These are phyloP conservation scores for Talaromyces rugulosus DNA, from an alignment of 2,329 filamentous ascomycete genomes.

Conservation along the genomic window DNA sequence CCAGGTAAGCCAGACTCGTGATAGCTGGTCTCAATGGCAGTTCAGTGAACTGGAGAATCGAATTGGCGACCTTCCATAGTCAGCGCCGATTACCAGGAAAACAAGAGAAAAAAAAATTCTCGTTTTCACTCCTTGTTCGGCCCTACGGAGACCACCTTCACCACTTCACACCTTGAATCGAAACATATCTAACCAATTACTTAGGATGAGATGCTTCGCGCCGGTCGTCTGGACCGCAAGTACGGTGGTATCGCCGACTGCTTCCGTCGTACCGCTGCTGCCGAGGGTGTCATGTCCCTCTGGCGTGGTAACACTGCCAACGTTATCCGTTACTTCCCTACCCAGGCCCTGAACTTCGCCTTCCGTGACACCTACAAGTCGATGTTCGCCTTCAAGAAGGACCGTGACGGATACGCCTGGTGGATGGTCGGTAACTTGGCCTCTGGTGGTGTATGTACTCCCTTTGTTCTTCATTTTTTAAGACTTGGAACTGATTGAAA, in stretches of 20 bases:
- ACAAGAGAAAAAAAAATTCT: neutral
- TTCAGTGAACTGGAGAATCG: neutral
- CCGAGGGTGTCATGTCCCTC: conserved; percentile 90
- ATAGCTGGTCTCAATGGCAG: neutral
- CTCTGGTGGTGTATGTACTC: conserved; percentile 88
- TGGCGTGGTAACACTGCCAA: conserved; percentile 99
- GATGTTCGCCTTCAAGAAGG: conserved; percentile 99
- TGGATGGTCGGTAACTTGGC: conserved; percentile 99
- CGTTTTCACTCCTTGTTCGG: conserved; percentile 5
- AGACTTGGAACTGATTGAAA: conserved; percentile 5
- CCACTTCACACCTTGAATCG: neutral
- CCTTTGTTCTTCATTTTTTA: neutral
- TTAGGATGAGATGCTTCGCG: conserved; percentile 99
- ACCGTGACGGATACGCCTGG: conserved; percentile 94
- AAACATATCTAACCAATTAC: conserved; percentile 13
- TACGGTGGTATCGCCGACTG: conserved; percentile 93
- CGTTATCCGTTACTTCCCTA: conserved; percentile 99
- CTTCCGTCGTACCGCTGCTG: conserved; percentile 84
- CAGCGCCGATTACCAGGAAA: neutral
- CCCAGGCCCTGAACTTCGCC: conserved; percentile 99
- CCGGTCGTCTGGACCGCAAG: conserved; percentile 95
- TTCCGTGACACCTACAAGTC: conserved; percentile 99
- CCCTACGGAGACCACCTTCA: neutral
- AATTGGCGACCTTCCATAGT: neutral
- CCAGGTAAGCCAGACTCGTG: conserved; percentile 68